Percentiles rank a stretch among this genome's conserved stretches.
These are phyloP conservation scores for Epichloe glyceriae DNA, from an alignment of 2,329 filamentous ascomycete genomes.

Conservation along the genomic window DNA sequence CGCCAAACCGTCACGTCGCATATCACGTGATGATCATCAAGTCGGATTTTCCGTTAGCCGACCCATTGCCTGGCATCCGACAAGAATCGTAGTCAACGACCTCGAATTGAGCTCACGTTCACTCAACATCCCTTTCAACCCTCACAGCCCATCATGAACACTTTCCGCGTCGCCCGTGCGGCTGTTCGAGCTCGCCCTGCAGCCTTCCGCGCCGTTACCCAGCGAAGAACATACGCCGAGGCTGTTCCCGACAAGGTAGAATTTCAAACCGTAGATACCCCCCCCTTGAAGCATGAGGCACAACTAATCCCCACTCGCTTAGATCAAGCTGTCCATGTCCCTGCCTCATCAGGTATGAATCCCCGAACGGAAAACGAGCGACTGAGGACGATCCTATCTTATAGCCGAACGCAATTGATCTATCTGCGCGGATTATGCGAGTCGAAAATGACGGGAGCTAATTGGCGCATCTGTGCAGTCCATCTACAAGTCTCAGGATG, in stretches of 20 bases:
- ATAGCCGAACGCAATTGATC: conserved; percentile 16
- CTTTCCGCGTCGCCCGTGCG: conserved; percentile 80
- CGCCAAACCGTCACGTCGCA: background rate
- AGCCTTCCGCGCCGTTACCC: conserved; percentile 60
- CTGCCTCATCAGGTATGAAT: conserved; percentile 92
- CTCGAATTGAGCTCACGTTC: conserved; percentile 25
- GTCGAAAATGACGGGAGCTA: conserved; percentile 23
- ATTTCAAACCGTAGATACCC: conserved; percentile 11
- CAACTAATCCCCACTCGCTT: conserved; percentile 14
- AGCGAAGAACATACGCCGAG: conserved; percentile 86
- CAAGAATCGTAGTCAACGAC: conserved; percentile 36
- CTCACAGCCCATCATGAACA: conserved; percentile 64
- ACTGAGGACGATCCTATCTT: conserved; percentile 4
- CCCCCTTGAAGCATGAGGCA: conserved; percentile 5
- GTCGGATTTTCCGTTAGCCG: conserved; percentile 29
- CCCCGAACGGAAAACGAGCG: conserved; percentile 8
- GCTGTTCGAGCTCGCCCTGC: conserved; percentile 75
- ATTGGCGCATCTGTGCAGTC: conserved; percentile 45
- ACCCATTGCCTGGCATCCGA: conserved; percentile 26
- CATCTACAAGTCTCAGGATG: conserved; percentile 54
- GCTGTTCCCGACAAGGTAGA: conserved; percentile 70
- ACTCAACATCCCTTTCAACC: conserved; percentile 38
- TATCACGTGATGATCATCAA: conserved; percentile 16
- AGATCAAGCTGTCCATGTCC: conserved; percentile 95
- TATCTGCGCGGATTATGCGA: conserved; percentile 5